Evolutionary conservation across 768 basidiomycete genomes (phyloP), one percentile per base, ranked within the genome.

Genomic region (Tephrocybe sp.): DNA sequence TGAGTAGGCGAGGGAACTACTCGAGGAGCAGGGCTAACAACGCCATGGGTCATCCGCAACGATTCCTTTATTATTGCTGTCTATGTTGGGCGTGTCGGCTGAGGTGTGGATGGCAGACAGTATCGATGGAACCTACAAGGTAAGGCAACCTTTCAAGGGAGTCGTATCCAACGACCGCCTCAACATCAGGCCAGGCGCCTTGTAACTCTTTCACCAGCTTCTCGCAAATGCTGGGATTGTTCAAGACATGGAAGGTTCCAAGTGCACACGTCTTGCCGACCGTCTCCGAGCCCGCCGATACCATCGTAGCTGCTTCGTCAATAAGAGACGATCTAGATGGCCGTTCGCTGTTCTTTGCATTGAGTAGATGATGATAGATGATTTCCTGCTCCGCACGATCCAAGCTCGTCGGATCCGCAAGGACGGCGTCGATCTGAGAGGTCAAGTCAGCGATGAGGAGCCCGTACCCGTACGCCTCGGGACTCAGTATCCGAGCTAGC

Each of bases 1-100:
- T 57, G 49, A 0, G 67, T 57, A 16, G 59, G 50, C 3, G 63
- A 63, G 76, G 70, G 1, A 4, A 76, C 69, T 25, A 76, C 57
- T 25, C 76, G 64, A 19, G 73, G 68, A 33, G 74, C 60, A 4
- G 70, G 68, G 2, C 61, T 67, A 10, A 69, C 62, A 2, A 71
- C 58, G 9, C 74, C 73, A 49, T 69, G 67, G 19, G 67, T 62
- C 53, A 75, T 64, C 22, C 77, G 62, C 36, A 77, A 63, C 0
- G 74, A 65, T 54, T 78, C 76, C 47, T 76, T 76, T 23, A 77
- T 66, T 27, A 77, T 72, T 2, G 74, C 75, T 1, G 70, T 45
- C 33, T 25, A 31, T n/a, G 21, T 24, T 15, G 11, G 11, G 42
- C 16, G 45, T 21, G 21, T 21, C 25, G 39, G 5, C 11, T 37